A percentile compares a stretch with the other conserved stretches of the same genome.
Evolutionary conservation across 140 eudicot genomes (phyloP).

Genomic region (Bidens hawaiensis): DNA sequence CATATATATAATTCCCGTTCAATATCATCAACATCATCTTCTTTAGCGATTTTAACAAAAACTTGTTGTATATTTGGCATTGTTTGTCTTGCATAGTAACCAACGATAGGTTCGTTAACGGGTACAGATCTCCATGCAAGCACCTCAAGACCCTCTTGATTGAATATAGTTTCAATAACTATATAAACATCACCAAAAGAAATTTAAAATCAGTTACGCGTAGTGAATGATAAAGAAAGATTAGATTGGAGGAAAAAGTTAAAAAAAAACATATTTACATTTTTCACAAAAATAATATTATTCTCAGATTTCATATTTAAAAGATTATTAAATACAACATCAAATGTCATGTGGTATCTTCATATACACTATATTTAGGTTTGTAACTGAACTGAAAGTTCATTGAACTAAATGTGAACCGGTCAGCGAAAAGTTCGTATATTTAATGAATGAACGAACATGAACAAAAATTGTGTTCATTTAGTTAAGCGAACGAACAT

Average conservation of each 20-base stretch:
- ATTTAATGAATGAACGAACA: no score
- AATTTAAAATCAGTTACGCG: background rate
- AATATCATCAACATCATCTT: conserved; percentile 82
- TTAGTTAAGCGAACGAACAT: no score
- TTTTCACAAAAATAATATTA: no score
- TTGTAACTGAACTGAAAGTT: no score
- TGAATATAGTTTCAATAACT: conserved; percentile 64
- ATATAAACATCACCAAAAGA: conserved; percentile 22
- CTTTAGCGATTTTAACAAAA: conserved; percentile 63
- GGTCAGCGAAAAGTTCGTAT: no score
- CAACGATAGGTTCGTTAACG: conserved; percentile 77
- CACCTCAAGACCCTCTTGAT: conserved; percentile 96
- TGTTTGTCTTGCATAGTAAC: conserved; percentile 79
- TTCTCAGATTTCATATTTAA: no score
- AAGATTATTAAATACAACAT: no score
- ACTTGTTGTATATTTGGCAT: conserved; percentile 98
- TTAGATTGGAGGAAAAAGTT: background rate
- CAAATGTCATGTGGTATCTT: no score
- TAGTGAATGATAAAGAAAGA: background rate
- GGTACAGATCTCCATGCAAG: conserved; percentile 99
- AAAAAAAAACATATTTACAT: no score
- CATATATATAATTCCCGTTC: conserved; percentile 93
- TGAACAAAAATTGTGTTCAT: no score
- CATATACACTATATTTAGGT: no score
- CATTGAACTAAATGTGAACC: no score